Base-by-base conservation (phyloP, 2,329 filamentous ascomycete species). In the Aspergillus pseudotamarii region DNA sequence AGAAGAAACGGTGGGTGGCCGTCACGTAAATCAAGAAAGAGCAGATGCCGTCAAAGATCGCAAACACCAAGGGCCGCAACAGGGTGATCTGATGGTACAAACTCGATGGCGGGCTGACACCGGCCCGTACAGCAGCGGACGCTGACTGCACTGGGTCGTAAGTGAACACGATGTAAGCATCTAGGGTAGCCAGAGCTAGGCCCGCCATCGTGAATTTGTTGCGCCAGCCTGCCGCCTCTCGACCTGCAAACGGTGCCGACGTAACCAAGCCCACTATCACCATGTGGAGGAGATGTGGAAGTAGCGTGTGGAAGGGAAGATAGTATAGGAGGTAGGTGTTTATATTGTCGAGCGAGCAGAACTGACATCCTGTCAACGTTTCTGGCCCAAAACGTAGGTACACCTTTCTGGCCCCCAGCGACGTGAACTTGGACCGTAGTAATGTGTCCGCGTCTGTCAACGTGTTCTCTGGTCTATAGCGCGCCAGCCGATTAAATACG, bases 341-440 rank as follows among this genome's bases (percentile, higher is more conserved):
- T 6, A 88, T 84, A 55, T 91, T 88, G 63, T 91, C 89, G n/a
- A 87, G 80, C 57, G 81, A 83, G 84, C 94, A 97, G 81, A 96
- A 97, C n/a, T 87, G 85, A 76, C 94, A 98, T 63, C 88, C 83
- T 26, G 89, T 83, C 43, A 98, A 76, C 10, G 89, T 87, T 38
- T 86, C 83, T 0, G 93, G 92, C 2, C 95, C 95, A 78, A 88
- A 96, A 63, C 91, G 88, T 58, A 96, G 84, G 80, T 97, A 98
- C 9, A 96, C 83, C 63, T 95, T 85, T 59, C 92, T 86, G 55
- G 90, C 90, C 68, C 92, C 88, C 59, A 89, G 80, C 64, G 86
- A 89, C 68, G 87, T 85, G 73, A 98, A 89, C 70, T 89, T 89
- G 30, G 82, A 79, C 58, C 88, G 85, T 11, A 98, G 84, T 28